Evolutionary conservation across 306 rosid genomes (phyloP).

Genomic region (Quercus bicolor): DNA sequence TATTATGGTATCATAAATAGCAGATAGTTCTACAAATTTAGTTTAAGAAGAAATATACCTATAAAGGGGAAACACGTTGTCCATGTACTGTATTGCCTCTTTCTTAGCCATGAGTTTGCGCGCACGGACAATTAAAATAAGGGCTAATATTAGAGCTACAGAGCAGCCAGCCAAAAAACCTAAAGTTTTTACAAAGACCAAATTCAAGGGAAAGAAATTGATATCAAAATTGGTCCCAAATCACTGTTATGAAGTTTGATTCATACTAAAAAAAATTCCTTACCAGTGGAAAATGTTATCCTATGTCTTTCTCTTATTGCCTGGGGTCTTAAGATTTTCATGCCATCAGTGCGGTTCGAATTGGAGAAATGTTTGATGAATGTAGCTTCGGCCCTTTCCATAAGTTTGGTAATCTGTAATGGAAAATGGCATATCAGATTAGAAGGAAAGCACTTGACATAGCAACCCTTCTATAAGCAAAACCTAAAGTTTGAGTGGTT

Average conservation of each 20-base stretch:
- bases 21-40: not conserved
- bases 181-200: slow-evolving; percentile 17
- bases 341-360: slow-evolving; percentile 59
- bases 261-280: not conserved
- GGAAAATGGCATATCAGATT: not conserved
- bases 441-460: no score
- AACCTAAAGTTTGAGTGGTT: no score
- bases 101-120: slow-evolving; percentile 26
- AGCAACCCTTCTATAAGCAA: no score
- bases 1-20: no score
- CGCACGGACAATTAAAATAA: slow-evolving; percentile 39
- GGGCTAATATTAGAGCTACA: slow-evolving; percentile 46
- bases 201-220: slow-evolving; percentile 1
- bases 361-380: slow-evolving; percentile 64
- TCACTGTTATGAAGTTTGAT: no score
- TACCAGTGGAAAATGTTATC: slow-evolving; percentile 60
- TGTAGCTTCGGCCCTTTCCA: slow-evolving; percentile 49
- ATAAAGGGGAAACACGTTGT: slow-evolving; percentile 67
- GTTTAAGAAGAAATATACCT: slow-evolving; percentile 34
- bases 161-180: slow-evolving; percentile 73
- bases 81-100: slow-evolving; percentile 49
- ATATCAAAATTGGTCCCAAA: no score
- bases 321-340: slow-evolving; percentile 57
- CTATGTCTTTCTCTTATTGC: slow-evolving; percentile 56
- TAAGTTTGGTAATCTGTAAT: slow-evolving; percentile 34